Evolutionary conservation across 768 basidiomycete species (phyloP), one percentile per base, ranked within the genome.

Genomic region (Asterophora parasitica): DNA sequence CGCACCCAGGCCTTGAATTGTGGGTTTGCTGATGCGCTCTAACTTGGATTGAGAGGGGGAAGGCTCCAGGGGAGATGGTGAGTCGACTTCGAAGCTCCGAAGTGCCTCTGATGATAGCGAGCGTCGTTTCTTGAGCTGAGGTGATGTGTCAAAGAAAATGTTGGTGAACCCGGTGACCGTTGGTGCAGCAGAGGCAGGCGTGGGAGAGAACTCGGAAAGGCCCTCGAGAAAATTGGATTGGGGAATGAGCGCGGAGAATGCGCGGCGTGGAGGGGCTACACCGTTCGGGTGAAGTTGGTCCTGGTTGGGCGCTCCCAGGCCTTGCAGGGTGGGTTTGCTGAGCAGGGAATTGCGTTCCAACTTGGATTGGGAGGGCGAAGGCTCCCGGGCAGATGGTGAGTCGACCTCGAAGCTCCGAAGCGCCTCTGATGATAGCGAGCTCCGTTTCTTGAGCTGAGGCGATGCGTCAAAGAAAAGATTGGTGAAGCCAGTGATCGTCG

Each of bases 221-320:
- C 63, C 65, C 19, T 70, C 67, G 36, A 65, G 54, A 48, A 81
- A 78, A 16, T 77, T 76, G 6, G 83, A 82, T 48, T 83, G 83
- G 20, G 76, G 66, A 34, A 86, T 66, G 67, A 88, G 75, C 3
- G 88, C 88, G 38, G 85, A 88, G 61, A 90, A 87, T 1, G 82
- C 86, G 23, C 88, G 81, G 19, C 88, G 80, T 12, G 75, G 69
- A 26, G 79, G 79, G 2, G 74, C 79, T 9, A 76, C 58, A 20
- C n/a, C n/a, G n/a, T n/a, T n/a, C n/a, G n/a, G n/a, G n/a, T 62
- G n/a, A n/a, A n/a, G n/a, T n/a, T n/a, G n/a, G n/a, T 69, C 35
- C 62, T 51, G 57, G 11, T 60, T 49, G 3, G 84, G 82, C 11
- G 73, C 73, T 20, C 81, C 66, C 62, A 85, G 57, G 52, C 76